phyloP scores from a whole-genome alignment of 768 basidiomycete species.

The Cystoderma amianthinum region DNA sequence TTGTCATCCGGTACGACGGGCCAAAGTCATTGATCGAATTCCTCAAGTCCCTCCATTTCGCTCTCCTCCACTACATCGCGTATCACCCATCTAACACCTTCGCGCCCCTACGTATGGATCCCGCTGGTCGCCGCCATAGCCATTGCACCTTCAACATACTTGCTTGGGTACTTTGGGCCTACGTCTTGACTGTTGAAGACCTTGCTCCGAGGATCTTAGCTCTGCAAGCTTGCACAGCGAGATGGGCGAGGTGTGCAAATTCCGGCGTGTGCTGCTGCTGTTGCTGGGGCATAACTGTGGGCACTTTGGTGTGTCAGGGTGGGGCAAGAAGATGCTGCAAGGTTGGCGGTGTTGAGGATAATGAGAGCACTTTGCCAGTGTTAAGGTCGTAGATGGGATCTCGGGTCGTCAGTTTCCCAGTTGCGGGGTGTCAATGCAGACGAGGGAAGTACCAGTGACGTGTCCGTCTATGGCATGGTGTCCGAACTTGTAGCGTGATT shows the following conservation, averaged over 20 bases:
- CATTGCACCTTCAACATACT: no score
- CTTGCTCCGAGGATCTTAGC: constrained; percentile 3
- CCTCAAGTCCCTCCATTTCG: no score
- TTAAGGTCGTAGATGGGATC: constrained; percentile 22
- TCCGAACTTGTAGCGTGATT: neutral
- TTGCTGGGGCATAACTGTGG: constrained; percentile 15
- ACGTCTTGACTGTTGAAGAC: constrained; percentile 3
- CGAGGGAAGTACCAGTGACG: constrained; percentile 4
- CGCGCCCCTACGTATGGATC: no score
- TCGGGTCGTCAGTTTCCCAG: no score
- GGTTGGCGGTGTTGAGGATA: constrained; percentile 19
- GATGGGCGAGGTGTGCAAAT: no score
- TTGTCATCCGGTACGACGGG: no score
- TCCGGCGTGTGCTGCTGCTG: constrained; percentile 4
- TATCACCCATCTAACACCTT: no score
- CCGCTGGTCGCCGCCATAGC: no score
- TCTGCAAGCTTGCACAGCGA: constrained; percentile 12
- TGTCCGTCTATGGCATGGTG: constrained; percentile 2
- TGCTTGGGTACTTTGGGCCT: no score
- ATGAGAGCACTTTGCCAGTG: constrained; percentile 17
- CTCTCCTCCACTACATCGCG: no score
- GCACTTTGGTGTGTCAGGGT: constrained; percentile 40
- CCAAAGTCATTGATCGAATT: no score
- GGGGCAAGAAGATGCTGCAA: constrained; percentile 34
- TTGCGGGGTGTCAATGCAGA: constrained; percentile 7